A percentile compares a stretch with the other conserved stretches of the same genome.
phyloP scores from a whole-genome alignment of 139 green algal species.

The Chlamydomonas sphaeroides region DNA sequence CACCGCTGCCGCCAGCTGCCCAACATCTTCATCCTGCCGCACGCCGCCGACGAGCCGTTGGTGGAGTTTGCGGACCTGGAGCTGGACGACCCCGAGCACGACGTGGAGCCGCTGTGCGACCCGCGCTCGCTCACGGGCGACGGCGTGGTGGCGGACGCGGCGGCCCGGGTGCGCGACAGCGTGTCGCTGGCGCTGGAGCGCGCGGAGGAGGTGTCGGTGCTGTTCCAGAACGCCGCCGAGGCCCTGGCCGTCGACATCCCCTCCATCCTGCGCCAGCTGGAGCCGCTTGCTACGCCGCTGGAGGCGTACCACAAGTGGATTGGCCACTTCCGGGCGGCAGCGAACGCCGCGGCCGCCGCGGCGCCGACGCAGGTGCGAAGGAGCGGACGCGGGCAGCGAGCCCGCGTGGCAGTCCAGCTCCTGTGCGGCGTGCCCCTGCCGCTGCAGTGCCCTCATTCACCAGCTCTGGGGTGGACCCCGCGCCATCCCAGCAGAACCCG shows the following conservation, averaged over 20 bases:
- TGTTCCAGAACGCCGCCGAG: slow-evolving; percentile 45
- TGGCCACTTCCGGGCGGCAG: slow-evolving; percentile 52
- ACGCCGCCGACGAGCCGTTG: background rate
- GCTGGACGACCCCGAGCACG: background rate
- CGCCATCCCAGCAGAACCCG: no score
- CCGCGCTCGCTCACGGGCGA: background rate
- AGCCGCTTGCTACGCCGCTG: slow-evolving; percentile 47
- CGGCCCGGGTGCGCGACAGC: slow-evolving; percentile 15
- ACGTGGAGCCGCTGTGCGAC: background rate
- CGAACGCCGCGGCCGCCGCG: slow-evolving; percentile 17
- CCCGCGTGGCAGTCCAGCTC: no score
- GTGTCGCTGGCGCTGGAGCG: slow-evolving; percentile 42
- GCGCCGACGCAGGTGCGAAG: slow-evolving; percentile 48
- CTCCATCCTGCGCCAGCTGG: slow-evolving; percentile 44
- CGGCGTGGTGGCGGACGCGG: background rate
- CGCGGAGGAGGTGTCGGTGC: slow-evolving; percentile 42
- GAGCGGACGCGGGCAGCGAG: background rate
- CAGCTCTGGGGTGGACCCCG: no score
- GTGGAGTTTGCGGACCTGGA: slow-evolving; percentile 22
- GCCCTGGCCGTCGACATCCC: slow-evolving; percentile 41
- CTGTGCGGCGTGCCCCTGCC: no score
- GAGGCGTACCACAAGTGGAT: slow-evolving; percentile 60
- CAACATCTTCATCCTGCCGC: slow-evolving; percentile 15
- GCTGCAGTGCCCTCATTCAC: no score
- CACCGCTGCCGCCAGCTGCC: slow-evolving; percentile 9